Conservation (phyloP, 345 rosid genomes). For the Euphorbia tirucalli region DNA sequence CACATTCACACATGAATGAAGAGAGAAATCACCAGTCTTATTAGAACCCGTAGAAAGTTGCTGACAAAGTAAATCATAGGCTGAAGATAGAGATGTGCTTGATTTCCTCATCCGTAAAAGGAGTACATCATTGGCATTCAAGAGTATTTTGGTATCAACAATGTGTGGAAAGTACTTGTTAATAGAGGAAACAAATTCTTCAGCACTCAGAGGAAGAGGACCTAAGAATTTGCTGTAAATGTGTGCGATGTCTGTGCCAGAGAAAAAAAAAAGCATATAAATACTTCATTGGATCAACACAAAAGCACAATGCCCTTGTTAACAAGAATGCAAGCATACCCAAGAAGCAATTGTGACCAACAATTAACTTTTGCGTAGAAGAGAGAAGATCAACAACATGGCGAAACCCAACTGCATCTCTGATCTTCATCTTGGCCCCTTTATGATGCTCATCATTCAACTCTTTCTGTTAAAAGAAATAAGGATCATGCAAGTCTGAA, state of each 20-base stretch:
- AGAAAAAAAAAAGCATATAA: constrained; percentile 13
- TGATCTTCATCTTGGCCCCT: constrained; percentile 54
- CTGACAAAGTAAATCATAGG: constrained; percentile 68
- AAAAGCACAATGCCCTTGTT: background rate
- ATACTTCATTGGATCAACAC: constrained; percentile 9
- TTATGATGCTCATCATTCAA: constrained; percentile 53
- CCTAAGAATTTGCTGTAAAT: constrained; percentile 73
- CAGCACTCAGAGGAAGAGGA: constrained; percentile 74
- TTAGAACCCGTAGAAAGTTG: constrained; percentile 52
- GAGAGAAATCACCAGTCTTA: constrained; percentile 22
- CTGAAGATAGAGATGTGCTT: constrained; percentile 70
- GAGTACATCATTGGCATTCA: constrained; percentile 54
- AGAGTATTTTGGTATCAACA: constrained; percentile 82
- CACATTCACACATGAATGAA: constrained; percentile 48
- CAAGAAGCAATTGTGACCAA: constrained; percentile 92
- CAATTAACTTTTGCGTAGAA: constrained; percentile 73
- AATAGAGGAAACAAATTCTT: constrained; percentile 59
- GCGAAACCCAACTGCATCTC: constrained; percentile 75
- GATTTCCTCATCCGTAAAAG: constrained; percentile 59
- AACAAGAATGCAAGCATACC: constrained; percentile 45
- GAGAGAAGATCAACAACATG: constrained; percentile 87
- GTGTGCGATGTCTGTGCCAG: constrained; percentile 79
- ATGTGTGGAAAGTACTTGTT: constrained; percentile 64
- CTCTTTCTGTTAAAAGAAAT: constrained; percentile 51
- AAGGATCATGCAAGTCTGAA: background rate